Evolutionary conservation across 306 rosid genomes (phyloP).

Genomic region (Mimosa bimucronata): DNA sequence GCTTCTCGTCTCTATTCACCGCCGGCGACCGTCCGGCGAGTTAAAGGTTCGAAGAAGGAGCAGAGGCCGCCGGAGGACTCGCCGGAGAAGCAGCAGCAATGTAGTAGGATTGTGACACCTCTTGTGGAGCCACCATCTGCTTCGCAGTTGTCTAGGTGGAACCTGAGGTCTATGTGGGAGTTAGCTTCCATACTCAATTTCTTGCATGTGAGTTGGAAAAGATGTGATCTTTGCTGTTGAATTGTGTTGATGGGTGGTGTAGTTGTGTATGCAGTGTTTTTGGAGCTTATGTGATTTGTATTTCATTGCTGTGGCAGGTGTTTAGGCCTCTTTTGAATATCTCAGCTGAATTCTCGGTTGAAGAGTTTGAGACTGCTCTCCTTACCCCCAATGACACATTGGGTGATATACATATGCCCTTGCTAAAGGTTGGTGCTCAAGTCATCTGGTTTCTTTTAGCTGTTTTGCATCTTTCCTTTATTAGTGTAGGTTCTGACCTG

Average conservation of each 20-base stretch:
- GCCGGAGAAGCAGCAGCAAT: conserved; percentile 53
- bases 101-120: conserved; percentile 77
- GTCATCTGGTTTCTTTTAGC: not conserved
- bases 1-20: conserved; percentile 63
- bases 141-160: conserved; percentile 85
- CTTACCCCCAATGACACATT: conserved; percentile 84
- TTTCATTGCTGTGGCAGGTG: conserved; percentile 53
- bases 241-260: conserved; percentile 28
- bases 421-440: conserved; percentile 76
- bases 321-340: conserved; percentile 82
- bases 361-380: conserved; percentile 93
- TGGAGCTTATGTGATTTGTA: conserved; percentile 36
- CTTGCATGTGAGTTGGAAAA: conserved; percentile 73
- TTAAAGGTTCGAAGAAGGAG: conserved; percentile 50
- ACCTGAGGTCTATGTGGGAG: conserved; percentile 93
- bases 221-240: conserved; percentile 32
- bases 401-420: conserved; percentile 83
- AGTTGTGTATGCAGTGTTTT: conserved; percentile 24
- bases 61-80: conserved; percentile 43
- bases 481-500: conserved; percentile 29
- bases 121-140: conserved; percentile 78
- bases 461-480: conserved; percentile 24
- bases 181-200: conserved; percentile 86
- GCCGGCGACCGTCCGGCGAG: conserved; percentile 50
- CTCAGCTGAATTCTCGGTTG: conserved; percentile 76